Percentiles rank a stretch among this genome's conserved stretches.
Conservation (phyloP, 495 filamentous ascomycete species). For the Recurvomyces mirabilis region DNA sequence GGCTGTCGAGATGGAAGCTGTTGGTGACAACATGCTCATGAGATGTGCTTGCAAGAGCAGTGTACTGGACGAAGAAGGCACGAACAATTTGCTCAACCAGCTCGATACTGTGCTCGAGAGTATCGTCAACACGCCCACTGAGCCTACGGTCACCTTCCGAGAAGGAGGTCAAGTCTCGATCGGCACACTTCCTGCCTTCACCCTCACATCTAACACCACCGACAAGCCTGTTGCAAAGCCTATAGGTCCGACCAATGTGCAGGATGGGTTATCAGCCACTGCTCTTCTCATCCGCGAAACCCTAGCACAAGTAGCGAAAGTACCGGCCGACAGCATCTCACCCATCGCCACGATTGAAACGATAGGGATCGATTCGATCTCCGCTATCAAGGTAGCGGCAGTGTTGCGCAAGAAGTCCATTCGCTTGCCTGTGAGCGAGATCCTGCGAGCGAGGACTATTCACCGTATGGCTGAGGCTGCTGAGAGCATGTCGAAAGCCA, state of each 20-base stretch:
- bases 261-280: neutral
- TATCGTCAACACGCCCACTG: constrained; percentile 37
- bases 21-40: constrained; percentile 45
- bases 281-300: constrained; percentile 48
- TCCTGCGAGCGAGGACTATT: constrained; percentile 54
- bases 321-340: constrained; percentile 49
- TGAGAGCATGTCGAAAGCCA: neutral
- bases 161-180: constrained; percentile 36
- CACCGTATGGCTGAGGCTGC: constrained; percentile 25
- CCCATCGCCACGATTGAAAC: constrained; percentile 64
- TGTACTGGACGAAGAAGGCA: constrained; percentile 36
- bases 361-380: constrained; percentile 83
- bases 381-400: constrained; percentile 62
- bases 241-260: too few relatives aligned
- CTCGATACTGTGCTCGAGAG: constrained; percentile 45
- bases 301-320: constrained; percentile 51
- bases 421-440: constrained; percentile 49
- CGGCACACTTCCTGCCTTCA: constrained; percentile 40
- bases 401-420: constrained; percentile 51
- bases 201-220: constrained; percentile 10
- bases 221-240: too few relatives aligned
- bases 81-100: constrained; percentile 37
- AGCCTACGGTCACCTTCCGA: constrained; percentile 42
- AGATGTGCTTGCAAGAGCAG: constrained; percentile 55
- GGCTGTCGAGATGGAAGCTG: constrained; percentile 65